Base-by-base conservation (phyloP, 495 filamentous ascomycete species). In the Penicillium psychrofluorescens region DNA sequence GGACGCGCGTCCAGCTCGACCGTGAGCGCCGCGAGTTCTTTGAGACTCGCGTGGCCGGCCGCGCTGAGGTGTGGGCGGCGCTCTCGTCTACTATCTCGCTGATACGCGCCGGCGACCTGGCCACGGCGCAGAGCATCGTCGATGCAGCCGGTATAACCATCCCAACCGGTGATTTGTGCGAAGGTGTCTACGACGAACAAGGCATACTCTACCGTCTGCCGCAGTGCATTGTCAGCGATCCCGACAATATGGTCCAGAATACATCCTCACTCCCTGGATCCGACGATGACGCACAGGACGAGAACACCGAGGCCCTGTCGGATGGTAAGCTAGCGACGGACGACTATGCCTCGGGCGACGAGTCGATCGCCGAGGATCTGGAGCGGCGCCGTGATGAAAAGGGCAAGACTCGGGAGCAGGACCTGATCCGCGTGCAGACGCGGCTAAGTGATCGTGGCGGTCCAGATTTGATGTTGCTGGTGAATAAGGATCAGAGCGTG, bases 41-140 rank as follows among this genome's bases (percentile, higher is more conserved):
- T 50, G 85, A 90, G 43, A 97, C 90, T 3, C 68, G 86, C 29
- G 86, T 92, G 4, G 83, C 83, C 6, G 88, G 89, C 8, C 74
- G 78, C 6, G 48, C 73, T 11, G 87, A 95, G 53, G 71, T 90
- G 34, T 97, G 90, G 90, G 76, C 74, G 33, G 84, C 87, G 1
- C 48, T 95, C 9, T 74, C 74, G 27, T 65, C 78, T 0, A 85
- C 82, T 0, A 66, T 85, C 11, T 77, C 85, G 42, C 62, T 86
- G 12, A 53, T 94, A 50, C 81, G 79, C 62, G 50, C 54, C 2
- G 66, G 61, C 8, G 76, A 84, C n/a, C 50, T 88, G 4, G 72
- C 59, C 10, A 90, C 84, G 4, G 89, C 90, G 27, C 90, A 96
- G 70, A 76, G 71, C 33, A 83, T 78, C 36, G 59, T 95, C 7